Evolutionary conservation across 805 yeast species (phyloP).

Genomic region (Candida dajiaensis): DNA sequence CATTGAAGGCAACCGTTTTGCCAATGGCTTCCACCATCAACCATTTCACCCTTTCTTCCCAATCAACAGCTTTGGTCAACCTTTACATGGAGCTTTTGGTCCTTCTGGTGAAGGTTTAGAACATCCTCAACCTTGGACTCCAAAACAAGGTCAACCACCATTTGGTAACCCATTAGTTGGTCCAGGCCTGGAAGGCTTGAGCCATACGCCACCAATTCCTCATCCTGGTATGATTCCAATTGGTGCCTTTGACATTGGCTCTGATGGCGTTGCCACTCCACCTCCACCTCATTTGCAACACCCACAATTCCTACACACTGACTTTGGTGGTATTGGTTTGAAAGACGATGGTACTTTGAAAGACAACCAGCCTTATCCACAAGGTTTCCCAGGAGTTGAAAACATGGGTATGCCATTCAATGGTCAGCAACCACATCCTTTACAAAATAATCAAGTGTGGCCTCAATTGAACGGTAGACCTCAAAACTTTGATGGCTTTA

Average conservation of each 20-base stretch:
- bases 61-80: slow-evolving; percentile 24
- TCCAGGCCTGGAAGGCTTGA: slow-evolving; percentile 11
- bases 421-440: slow-evolving; percentile 11
- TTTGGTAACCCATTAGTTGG: slow-evolving; percentile 11
- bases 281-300: slow-evolving; percentile 1
- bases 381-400: slow-evolving; percentile 12
- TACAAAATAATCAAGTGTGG: slow-evolving; percentile 21
- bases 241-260: slow-evolving; percentile 22
- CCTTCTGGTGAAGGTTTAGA: slow-evolving; percentile 14
- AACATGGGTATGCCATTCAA: slow-evolving; percentile 5
- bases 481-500: slow-evolving; percentile 12
- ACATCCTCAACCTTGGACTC: slow-evolving; percentile 20
- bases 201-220: slow-evolving; percentile 20
- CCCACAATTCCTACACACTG: slow-evolving; percentile 5
- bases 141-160: slow-evolving; percentile 18
- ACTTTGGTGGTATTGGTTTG: slow-evolving; percentile 11
- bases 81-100: slow-evolving; percentile 16
- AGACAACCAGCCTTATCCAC: slow-evolving; percentile 6
- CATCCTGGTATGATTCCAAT: slow-evolving; percentile 24
- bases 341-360: slow-evolving; percentile 10
- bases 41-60: slow-evolving; percentile 24
- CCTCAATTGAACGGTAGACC: slow-evolving; percentile 19
- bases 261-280: slow-evolving; percentile 19
- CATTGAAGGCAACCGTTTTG: slow-evolving; percentile 8
- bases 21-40: slow-evolving; percentile 17